phyloP scores from a whole-genome alignment of 768 basidiomycete species.

The Leccinum boreale region DNA sequence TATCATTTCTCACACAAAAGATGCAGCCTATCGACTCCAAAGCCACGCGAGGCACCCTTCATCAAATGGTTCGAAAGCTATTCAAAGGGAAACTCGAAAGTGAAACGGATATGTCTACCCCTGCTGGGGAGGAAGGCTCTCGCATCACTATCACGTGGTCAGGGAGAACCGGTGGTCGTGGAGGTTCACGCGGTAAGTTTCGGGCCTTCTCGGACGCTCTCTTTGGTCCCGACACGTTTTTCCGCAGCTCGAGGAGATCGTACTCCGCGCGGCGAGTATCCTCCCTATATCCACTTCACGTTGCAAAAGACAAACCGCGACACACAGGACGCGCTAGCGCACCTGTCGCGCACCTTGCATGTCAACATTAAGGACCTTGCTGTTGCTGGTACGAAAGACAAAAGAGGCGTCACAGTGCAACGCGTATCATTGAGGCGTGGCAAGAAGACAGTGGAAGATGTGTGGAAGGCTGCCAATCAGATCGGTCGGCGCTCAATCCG shows the following conservation, averaged over 20 bases:
- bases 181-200: conserved; percentile 36
- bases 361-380: conserved; percentile 77
- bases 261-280: conserved; percentile 60
- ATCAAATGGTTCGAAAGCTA: conserved; percentile 73
- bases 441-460: conserved; percentile 73
- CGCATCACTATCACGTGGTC: conserved; percentile 81
- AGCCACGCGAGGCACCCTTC: conserved; percentile 74
- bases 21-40: conserved; percentile 81
- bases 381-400: conserved; percentile 97
- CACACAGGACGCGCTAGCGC: conserved; percentile 87
- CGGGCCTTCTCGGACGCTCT: background rate
- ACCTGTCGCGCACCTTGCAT: conserved; percentile 76
- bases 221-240: background rate
- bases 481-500: conserved; percentile 53
- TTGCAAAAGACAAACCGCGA: conserved; percentile 97
- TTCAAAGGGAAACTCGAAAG: conserved; percentile 85
- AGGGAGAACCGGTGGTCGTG: conserved; percentile 45
- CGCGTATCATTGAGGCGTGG: conserved; percentile 78
- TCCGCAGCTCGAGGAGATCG: conserved; percentile 37
- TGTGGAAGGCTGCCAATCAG: conserved; percentile 82
- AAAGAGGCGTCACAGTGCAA: conserved; percentile 94
- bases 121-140: conserved; percentile 62
- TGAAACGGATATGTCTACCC: conserved; percentile 58
- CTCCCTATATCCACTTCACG: conserved; percentile 93
- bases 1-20: conserved; percentile 10